Evolutionary conservation across 176 grass and related monocot genomes (phyloP), one percentile per base, ranked within the genome.

Genomic region (Olyra latifolia): DNA sequence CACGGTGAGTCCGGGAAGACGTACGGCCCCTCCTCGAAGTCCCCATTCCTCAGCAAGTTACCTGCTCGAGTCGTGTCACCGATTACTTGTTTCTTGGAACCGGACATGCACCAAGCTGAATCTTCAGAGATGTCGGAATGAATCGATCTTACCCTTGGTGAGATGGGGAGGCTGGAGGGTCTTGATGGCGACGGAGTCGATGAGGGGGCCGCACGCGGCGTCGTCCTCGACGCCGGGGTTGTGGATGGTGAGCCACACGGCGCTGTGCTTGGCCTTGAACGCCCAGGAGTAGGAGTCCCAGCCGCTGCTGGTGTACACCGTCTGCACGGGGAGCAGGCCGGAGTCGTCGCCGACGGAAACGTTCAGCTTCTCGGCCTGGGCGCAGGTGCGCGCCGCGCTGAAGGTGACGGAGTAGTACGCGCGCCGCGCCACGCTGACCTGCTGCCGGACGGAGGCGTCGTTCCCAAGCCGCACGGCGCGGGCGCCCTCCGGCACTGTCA

Each of bases 251-350:
- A 92, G 32, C 63, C 60, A 78, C 42, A 67, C 84, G 12, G 19
- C 16, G 8, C 11, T 65, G 7, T 89, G 67, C 56, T 47, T 64
- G 69, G 84, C 84, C 42, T 4, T 76, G 84, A 93, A 90, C 7
- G 77, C 87, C 78, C 70, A 90, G 15, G 87, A 80, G 73, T 93
- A 93, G 41, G 68, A 88, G 74, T 88, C 85, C 85, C 88, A 93
- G 6, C 91, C 88, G 56, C 29, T 83, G 85, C 78, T 85, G 71
- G 50, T 74, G 84, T 93, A 93, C 49, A 84, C 39, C 0, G 91
- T 93, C 84, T 90, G 91, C 7, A 93, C 39, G 19, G 91, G 84
- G 53, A 93, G 66, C 8, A 87, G 9, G 53, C 87, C 91, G 66
- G 54, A 78, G 29, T 89, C 91, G 0, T 53, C 10, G 0, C 46